Evolutionary conservation across 2,329 filamentous ascomycete species (phyloP), one percentile per base, ranked within the genome.

Genomic region (Ophiognomonia clavigignenti-juglandacearum): DNA sequence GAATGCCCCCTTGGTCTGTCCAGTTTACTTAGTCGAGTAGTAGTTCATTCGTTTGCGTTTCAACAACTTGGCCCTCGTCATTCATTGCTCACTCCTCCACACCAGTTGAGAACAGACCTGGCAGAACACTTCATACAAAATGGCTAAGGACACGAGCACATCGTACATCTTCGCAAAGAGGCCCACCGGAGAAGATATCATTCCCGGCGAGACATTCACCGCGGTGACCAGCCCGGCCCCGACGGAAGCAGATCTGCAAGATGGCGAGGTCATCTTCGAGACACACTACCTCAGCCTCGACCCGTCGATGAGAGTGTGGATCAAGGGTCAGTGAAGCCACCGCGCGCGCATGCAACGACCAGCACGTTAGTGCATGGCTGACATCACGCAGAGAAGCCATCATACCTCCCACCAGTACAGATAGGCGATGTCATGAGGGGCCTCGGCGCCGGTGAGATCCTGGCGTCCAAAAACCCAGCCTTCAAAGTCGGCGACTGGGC

Each of bases 191-290:
- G 71, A 63, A 44, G 65, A 72, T 50, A 82, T 88, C 62, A 62
- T 86, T 46, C 78, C 81, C 3, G 82, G 82, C 50, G 65, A 80
- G 61, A 88, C 85, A 13, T 87, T 88, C 65, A 67, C 65, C 32
- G 57, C 74, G 29, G 73, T 79, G 57, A 69, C 67, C 39, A 64
- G 70, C 1, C 69, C 76, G 2, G 70, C 77, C 4, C 77, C 77
- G 56, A 66, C 73, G 7, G 68, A 71, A 18, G 65, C 66, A 26
- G 63, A 66, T 43, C 58, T 67, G n/a, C 69, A 77, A 56, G 68
- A 73, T 65, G 77, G 77, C 53, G 66, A 82, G 53, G 64, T 83
- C 35, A 66, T 83, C 9, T 58, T 72, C 38, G 65, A 70, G 53
- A 57, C 57, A 2, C 56, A 79, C 43, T 83, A 82, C 56, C 68